A percentile compares a stretch with the other conserved stretches of the same genome.
Conservation (phyloP, 1,284 basidiomycete species). For the Trametes polyzona region DNA sequence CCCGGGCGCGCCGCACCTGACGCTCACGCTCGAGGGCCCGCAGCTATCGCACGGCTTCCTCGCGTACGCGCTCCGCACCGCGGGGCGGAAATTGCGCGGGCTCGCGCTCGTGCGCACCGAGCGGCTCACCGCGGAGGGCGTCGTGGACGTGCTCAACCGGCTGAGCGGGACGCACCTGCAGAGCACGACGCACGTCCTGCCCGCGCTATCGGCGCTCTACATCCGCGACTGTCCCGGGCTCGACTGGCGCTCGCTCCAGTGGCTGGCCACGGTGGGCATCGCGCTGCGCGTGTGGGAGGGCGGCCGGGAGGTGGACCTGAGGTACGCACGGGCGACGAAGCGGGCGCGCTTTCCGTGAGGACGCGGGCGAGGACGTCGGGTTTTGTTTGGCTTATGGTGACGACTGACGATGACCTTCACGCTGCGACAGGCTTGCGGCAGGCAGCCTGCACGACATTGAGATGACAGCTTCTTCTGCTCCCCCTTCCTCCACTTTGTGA, state of each 20-base stretch:
- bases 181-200: conserved; percentile 6
- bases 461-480: conserved; percentile 9
- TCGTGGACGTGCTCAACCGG: conserved; percentile 29
- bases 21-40: conserved; percentile 32
- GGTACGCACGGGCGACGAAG: conserved; percentile 25
- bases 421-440: conserved; percentile 14
- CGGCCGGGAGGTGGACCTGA: conserved; percentile 23
- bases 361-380: background rate
- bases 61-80: conserved; percentile 20
- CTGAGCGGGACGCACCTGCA: conserved; percentile 20
- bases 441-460: conserved; percentile 14
- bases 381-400: no score
- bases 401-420: conserved; percentile 4
- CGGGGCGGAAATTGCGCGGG: conserved; percentile 23
- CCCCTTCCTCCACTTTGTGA: no score
- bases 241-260: conserved; percentile 24
- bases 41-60: conserved; percentile 29
- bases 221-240: conserved; percentile 23
- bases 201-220: conserved; percentile 20
- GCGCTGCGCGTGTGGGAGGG: conserved; percentile 24
- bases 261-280: conserved; percentile 19
- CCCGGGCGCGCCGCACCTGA: conserved; percentile 28
- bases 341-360: conserved; percentile 24
- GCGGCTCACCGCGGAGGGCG: conserved; percentile 27
- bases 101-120: conserved; percentile 33